Percentiles rank a stretch among this genome's conserved stretches.
phyloP scores from a whole-genome alignment of 345 rosid genomes.

The Isatis tinctoria region DNA sequence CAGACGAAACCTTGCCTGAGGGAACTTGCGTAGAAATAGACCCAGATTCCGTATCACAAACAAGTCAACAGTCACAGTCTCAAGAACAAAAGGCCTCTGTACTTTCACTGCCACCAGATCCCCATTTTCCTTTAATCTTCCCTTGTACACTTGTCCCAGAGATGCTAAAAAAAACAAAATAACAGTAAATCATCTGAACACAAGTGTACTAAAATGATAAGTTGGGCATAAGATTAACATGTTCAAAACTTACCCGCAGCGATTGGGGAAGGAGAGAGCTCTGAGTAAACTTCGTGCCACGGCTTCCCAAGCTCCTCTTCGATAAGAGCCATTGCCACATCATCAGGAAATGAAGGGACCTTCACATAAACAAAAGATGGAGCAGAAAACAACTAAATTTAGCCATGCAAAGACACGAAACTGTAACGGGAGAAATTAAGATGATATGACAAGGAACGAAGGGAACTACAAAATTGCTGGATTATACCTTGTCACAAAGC shows the following conservation, averaged over 20 bases:
- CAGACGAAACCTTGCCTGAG: slow-evolving; percentile 61
- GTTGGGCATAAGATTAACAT: background rate
- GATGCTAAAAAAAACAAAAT: slow-evolving; percentile 58
- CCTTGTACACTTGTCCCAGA: slow-evolving; percentile 95
- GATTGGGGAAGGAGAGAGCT: slow-evolving; percentile 89
- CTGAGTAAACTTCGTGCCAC: slow-evolving; percentile 80
- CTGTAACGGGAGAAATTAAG: background rate
- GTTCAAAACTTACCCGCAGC: slow-evolving; percentile 68
- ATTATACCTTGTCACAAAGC: slow-evolving; percentile 90
- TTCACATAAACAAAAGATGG: slow-evolving; percentile 34
- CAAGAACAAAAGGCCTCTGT: slow-evolving; percentile 95
- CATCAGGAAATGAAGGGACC: slow-evolving; percentile 99
- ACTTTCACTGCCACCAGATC: slow-evolving; percentile 95
- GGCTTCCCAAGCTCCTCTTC: slow-evolving; percentile 95
- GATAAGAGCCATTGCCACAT: slow-evolving; percentile 92
- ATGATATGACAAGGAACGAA: background rate
- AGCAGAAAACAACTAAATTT: background rate
- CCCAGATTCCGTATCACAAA: slow-evolving; percentile 82
- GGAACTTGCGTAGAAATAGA: slow-evolving; percentile 76
- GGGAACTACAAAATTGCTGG: background rate
- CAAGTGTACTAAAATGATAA: background rate
- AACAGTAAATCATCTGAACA: background rate
- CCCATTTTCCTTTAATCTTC: slow-evolving; percentile 81
- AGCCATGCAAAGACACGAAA: background rate
- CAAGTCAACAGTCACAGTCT: slow-evolving; percentile 92